Conservation (phyloP, 2,329 filamentous ascomycete genomes). For the Phaeosphaeria sp. region DNA sequence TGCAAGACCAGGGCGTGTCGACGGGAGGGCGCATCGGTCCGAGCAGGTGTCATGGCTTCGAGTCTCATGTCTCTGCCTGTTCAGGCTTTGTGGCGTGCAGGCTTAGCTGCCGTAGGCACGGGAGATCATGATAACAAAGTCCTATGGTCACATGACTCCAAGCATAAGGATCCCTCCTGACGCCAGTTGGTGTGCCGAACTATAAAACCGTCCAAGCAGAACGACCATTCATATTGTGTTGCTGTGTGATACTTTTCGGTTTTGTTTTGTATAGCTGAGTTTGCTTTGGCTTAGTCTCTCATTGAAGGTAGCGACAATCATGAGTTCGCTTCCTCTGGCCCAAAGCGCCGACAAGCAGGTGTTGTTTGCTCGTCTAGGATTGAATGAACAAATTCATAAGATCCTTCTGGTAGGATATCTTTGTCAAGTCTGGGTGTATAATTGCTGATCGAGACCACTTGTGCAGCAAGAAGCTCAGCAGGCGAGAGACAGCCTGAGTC, state of each 20-base stretch:
- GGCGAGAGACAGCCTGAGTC: conserved; percentile 52
- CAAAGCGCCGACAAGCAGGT: conserved; percentile 55
- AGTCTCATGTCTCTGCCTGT: conserved; percentile 23
- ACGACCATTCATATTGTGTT: neutral
- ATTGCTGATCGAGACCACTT: conserved; percentile 11
- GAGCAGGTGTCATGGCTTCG: conserved; percentile 19
- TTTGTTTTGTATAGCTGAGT: conserved; percentile 9
- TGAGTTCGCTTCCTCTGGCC: conserved; percentile 39
- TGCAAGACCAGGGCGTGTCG: conserved; percentile 21
- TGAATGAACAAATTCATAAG: conserved; percentile 51
- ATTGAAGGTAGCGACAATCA: conserved; percentile 9
- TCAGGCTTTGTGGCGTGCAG: conserved; percentile 24
- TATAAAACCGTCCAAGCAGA: conserved; percentile 27
- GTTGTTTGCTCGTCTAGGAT: conserved; percentile 51
- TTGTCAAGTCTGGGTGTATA: neutral
- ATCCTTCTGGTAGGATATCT: conserved; percentile 51
- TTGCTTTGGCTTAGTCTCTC: neutral
- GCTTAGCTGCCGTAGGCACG: conserved; percentile 19
- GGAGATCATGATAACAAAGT: conserved; percentile 24
- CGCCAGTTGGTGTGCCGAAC: conserved; percentile 1
- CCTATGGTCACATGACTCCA: conserved; percentile 31
- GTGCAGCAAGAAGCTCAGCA: conserved; percentile 51
- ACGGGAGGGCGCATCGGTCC: conserved; percentile 31
- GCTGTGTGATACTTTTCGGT: conserved; percentile 13
- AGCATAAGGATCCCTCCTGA: neutral